Percentiles rank a stretch among this genome's conserved stretches.
These are phyloP conservation scores for Amylocarpus encephaloides DNA, from an alignment of 2,329 filamentous ascomycete genomes.

Conservation along the genomic window DNA sequence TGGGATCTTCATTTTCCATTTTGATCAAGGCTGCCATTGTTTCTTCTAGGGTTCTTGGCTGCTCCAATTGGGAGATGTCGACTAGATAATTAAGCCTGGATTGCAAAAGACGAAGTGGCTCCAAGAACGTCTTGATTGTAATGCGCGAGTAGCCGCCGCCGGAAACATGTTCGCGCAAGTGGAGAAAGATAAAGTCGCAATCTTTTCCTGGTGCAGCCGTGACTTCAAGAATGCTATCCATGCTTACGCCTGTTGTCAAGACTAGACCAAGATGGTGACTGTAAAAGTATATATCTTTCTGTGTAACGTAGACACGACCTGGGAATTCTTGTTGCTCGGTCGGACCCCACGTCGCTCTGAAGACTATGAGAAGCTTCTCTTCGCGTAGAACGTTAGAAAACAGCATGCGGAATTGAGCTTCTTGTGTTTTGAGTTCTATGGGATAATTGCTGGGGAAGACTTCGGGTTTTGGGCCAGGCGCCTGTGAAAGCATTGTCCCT, in stretches of 20 bases:
- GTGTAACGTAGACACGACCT: slow-evolving; percentile 81
- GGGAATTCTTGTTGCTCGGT: slow-evolving; percentile 72
- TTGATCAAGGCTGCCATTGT: slow-evolving; percentile 67
- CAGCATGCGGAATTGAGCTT: slow-evolving; percentile 85
- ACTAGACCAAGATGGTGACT: slow-evolving; percentile 90
- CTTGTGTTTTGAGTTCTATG: slow-evolving; percentile 72
- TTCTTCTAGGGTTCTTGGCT: slow-evolving; percentile 61
- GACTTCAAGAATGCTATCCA: slow-evolving; percentile 76
- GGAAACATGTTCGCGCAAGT: slow-evolving; percentile 41
- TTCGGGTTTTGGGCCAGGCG: slow-evolving; percentile 24
- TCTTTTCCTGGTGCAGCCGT: slow-evolving; percentile 84
- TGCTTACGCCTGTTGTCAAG: slow-evolving; percentile 68
- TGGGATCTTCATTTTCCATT: slow-evolving; percentile 58
- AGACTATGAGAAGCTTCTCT: slow-evolving; percentile 85
- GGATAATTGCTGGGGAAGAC: slow-evolving; percentile 74
- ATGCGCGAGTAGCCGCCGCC: slow-evolving; percentile 43
- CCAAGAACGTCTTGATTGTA: slow-evolving; percentile 88
- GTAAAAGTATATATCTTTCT: slow-evolving; percentile 89
- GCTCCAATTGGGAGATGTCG: slow-evolving; percentile 67
- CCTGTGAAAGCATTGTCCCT: slow-evolving; percentile 33
- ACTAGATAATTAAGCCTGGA: slow-evolving; percentile 79
- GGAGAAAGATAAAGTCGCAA: slow-evolving; percentile 87
- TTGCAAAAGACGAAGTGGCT: slow-evolving; percentile 76
- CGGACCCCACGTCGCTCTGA: slow-evolving; percentile 79
- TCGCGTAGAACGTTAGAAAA: slow-evolving; percentile 74